phyloP scores from a whole-genome alignment of 768 basidiomycete genomes.

The Pulveroboletus sp. region DNA sequence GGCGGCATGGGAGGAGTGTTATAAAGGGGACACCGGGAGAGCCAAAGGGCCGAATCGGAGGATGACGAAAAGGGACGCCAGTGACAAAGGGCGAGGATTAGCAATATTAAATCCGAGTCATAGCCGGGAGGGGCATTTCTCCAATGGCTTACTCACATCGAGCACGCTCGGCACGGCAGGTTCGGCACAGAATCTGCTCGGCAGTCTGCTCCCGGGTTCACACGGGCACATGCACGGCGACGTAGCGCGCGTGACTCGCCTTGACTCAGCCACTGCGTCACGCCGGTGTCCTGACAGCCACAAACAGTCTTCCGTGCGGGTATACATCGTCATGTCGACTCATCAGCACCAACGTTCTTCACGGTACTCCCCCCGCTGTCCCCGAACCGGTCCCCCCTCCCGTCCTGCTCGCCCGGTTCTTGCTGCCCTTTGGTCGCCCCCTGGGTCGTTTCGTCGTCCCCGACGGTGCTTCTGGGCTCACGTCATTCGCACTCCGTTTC shows the following conservation, averaged over 20 bases:
- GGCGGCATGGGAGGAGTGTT: slow-evolving; percentile 17
- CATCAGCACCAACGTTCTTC: not conserved
- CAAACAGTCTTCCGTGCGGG: not conserved
- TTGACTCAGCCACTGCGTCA: slow-evolving; percentile 10
- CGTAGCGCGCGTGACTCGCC: not conserved
- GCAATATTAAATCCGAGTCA: slow-evolving; percentile 25
- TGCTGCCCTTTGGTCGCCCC: slow-evolving; percentile 68
- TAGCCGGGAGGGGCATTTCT: slow-evolving; percentile 8
- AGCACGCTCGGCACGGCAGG: not conserved
- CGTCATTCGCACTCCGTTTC: slow-evolving; percentile 27
- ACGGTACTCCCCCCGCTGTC: not conserved
- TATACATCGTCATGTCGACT: slow-evolving; percentile 1
- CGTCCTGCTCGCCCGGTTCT: slow-evolving; percentile 38
- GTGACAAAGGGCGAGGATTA: slow-evolving; percentile 22
- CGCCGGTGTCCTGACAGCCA: slow-evolving; percentile 1
- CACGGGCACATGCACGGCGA: too few species aligned
- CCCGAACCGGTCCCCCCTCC: slow-evolving; percentile 11
- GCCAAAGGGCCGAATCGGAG: slow-evolving; percentile 34
- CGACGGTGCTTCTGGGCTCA: slow-evolving; percentile 27
- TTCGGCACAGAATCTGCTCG: too few species aligned
- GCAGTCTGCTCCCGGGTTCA: too few species aligned
- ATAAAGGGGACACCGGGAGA: slow-evolving; percentile 30
- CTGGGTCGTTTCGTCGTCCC: slow-evolving; percentile 48
- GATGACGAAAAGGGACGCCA: slow-evolving; percentile 25
- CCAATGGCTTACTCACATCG: slow-evolving; percentile 12